Base-by-base conservation (phyloP, 2,329 filamentous ascomycete species). In the Apiospora rasikravindrae region DNA sequence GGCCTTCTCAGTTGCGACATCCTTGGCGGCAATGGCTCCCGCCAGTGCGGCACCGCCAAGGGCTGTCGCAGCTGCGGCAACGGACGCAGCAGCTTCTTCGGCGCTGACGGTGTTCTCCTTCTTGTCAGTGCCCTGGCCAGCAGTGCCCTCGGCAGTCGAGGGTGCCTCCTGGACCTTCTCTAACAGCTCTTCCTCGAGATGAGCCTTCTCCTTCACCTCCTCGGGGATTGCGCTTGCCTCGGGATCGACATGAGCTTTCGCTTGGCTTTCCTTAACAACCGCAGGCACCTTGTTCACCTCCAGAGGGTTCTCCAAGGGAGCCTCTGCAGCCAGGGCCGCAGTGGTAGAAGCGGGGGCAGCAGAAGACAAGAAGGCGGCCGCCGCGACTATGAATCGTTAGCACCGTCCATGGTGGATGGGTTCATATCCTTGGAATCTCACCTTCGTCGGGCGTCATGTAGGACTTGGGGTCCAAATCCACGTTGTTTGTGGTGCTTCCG, bases 381-480 rank as follows among this genome's bases (percentile, higher is more conserved):
- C 45, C 5, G 67, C 72, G 40, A 67, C 70, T 64, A 47, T 44
- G 8, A 24, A 26, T 24, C 22, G 13, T 69, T 47, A 71, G 64
- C 29, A 29, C 11, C 40, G 33, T 45, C 11, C 22, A 71, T 11
- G 44, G 22, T 16, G 29, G 7, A 42, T 11, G 24, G n/a, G 4
- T 7, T 40, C 14, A 37, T 33, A 44, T 57, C 76, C 47, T 82
- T 81, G 72, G 83, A 82, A 37, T 79, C 78, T 71, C 44, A 47
- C 66, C 44, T 68, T 68, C 66, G 78, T 93, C 93, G 75, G 91
- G 91, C 82, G 93, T 93, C 81, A 97, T 92, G 82, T 98, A 98
- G 1, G 94, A 96, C 76, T 91, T 93, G 81, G 94, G 89, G 81
- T 98, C 95, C 26, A 94, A 88, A 78, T 91, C 90, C 78, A 98